Conservation (phyloP, 176 grass and related monocot species). For the Ensete glaucum region DNA sequence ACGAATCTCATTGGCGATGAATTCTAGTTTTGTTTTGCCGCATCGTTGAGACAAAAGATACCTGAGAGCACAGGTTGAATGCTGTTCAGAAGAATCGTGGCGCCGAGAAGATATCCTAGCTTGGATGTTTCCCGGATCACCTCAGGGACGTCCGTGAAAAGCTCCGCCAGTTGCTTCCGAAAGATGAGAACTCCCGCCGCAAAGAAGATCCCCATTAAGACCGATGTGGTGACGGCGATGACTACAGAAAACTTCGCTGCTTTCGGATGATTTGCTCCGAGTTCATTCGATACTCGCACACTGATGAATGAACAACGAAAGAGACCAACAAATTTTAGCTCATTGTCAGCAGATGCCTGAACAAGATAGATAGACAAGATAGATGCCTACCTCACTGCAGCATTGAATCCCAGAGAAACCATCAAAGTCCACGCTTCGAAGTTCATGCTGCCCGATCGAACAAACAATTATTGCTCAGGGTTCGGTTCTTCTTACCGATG, state of each 20-base stretch:
- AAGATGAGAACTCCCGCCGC: not conserved
- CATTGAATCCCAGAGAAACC: conserved; percentile 13
- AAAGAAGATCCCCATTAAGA: not conserved
- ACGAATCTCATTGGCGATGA: not conserved
- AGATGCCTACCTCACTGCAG: not conserved
- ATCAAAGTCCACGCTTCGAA: conserved; percentile 6
- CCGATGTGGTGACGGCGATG: not conserved
- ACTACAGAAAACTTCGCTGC: conserved; percentile 11
- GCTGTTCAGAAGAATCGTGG: conserved; percentile 10
- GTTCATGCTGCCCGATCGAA: conserved; percentile 7
- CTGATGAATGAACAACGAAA: not conserved
- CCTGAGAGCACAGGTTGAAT: conserved; percentile 19
- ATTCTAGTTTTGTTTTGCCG: not conserved
- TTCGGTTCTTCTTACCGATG: not conserved
- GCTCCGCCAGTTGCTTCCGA: not conserved
- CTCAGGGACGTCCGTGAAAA: conserved; percentile 3
- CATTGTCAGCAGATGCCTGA: not conserved
- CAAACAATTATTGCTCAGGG: not conserved
- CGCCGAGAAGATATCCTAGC: conserved; percentile 4
- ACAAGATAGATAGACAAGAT: not conserved
- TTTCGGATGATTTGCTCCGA: conserved; percentile 5
- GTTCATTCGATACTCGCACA: conserved; percentile 8
- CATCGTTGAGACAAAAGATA: not conserved
- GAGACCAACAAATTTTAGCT: not conserved
- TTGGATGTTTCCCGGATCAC: not conserved